Conservation (phyloP, 1,284 basidiomycete genomes). For the Sutorius eximius region DNA sequence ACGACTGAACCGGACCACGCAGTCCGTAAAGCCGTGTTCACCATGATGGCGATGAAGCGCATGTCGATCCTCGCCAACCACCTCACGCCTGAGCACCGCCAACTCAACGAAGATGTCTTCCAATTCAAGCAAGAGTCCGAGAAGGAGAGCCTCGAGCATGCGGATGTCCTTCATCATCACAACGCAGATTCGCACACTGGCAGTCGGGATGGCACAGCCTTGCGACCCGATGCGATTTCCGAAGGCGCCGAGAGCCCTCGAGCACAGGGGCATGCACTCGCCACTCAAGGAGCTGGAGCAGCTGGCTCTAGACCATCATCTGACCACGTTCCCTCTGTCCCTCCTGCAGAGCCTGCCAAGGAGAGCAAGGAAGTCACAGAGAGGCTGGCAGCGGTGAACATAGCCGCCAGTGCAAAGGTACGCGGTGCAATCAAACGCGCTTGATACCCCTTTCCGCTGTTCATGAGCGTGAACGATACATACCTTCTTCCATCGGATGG, state of each 20-base stretch:
- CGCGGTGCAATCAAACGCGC: constrained; percentile 11
- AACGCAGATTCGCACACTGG: constrained; percentile 35
- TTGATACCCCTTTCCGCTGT: constrained; percentile 15
- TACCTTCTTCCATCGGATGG: background rate
- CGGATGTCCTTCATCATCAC: constrained; percentile 53
- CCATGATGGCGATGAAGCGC: constrained; percentile 82
- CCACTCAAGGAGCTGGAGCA: constrained; percentile 13
- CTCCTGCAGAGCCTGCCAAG: constrained; percentile 10
- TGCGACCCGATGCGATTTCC: constrained; percentile 1
- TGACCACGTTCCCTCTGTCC: background rate
- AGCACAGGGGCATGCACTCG: constrained; percentile 33
- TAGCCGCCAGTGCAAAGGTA: constrained; percentile 37
- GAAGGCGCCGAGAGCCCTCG: constrained; percentile 23
- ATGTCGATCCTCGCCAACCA: constrained; percentile 56
- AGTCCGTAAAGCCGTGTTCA: constrained; percentile 87
- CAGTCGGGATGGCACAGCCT: constrained; percentile 38
- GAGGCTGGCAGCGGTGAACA: constrained; percentile 27
- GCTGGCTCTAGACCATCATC: constrained; percentile 4
- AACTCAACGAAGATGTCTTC: constrained; percentile 62
- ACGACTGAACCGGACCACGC: constrained; percentile 7
- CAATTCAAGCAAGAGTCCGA: constrained; percentile 83
- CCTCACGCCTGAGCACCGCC: constrained; percentile 46
- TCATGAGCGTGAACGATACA: background rate
- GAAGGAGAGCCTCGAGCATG: constrained; percentile 45
- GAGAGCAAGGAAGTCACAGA: constrained; percentile 29